Base-by-base conservation (phyloP, 768 basidiomycete genomes). In the Russula lepida region DNA sequence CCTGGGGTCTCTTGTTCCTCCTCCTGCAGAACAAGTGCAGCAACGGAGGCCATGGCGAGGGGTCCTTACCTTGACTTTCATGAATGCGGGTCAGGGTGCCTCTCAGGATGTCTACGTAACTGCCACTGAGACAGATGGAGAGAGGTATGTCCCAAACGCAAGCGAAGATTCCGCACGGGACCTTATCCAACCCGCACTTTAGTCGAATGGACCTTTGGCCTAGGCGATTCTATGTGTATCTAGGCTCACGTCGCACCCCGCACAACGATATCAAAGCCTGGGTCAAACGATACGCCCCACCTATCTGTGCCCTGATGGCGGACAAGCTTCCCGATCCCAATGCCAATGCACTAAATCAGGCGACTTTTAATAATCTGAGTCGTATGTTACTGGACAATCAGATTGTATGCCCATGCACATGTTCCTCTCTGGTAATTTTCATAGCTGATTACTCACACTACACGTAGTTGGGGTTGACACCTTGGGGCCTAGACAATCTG, bases 61-160 rank as follows among this genome's bases (percentile, higher is more conserved):
- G 35, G 69, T 75, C 4, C 73, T 86, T 68, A 68, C 79, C 62
- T 76, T 83, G 48, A 76, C 77, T 66, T 78, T 80, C 64, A 75
- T 78, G 74, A 69, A 79, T 60, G 63, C 74, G 65, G 75, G 78
- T 64, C 68, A 75, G 74, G 66, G 74, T 72, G 78, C 71, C 65
- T 54, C 56, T 33, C 81, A 82, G 68, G 78, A 79, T 61, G 76
- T 85, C 53, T 76, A 73, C 55, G 81, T 84, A 66, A 83, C 83
- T 30, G 84, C 83, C 27, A 83, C 84, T 46, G 85, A 86, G 74
- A 85, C 82, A 35, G 84, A 85, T 69, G 84, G 84, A n/a, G 82
- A 86, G 67, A 83, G 78, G 85, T 86, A 76, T 70, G 83, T 77
- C 51, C 59, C 50, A 44, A 43, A 53, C 56, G 41, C 25, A 11